Percentiles rank a stretch among this genome's conserved stretches.
phyloP scores from a whole-genome alignment of 495 filamentous ascomycete species.

The Beverwykella pulmonaria region DNA sequence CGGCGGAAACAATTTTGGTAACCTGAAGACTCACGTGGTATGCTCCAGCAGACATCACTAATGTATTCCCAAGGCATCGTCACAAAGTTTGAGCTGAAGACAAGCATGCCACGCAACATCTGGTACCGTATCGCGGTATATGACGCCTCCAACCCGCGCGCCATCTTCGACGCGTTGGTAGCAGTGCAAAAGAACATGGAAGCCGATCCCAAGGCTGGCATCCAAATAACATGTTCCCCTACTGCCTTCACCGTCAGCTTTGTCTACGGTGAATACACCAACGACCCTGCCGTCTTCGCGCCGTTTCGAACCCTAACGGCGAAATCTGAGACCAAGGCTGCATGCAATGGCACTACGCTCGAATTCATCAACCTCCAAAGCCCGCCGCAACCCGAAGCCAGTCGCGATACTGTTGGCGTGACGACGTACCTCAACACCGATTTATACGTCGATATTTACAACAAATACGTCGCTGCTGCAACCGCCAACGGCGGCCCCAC shows the following conservation, averaged over 20 bases:
- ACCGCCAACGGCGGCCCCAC: no score
- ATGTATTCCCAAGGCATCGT: background rate
- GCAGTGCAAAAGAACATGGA: slow-evolving; percentile 5
- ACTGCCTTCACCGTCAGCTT: background rate
- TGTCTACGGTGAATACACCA: slow-evolving; percentile 1
- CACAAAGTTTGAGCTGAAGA: background rate
- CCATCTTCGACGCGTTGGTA: background rate
- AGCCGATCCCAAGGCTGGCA: background rate
- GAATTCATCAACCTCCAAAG: no score
- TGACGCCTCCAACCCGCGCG: background rate
- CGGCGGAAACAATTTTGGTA: slow-evolving; percentile 9
- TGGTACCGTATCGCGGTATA: background rate
- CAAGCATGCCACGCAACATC: background rate
- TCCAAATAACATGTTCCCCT: background rate
- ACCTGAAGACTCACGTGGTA: background rate
- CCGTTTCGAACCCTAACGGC: no score
- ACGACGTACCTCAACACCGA: no score
- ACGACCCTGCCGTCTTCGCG: background rate
- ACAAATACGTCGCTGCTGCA: no score
- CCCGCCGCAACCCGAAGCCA: no score
- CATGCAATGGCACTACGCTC: no score
- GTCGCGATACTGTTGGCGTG: no score
- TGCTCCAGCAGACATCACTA: background rate
- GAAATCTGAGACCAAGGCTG: no score
- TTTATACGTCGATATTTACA: no score